Conservation (phyloP, 257 asterid species). For the Ballota nigra region DNA sequence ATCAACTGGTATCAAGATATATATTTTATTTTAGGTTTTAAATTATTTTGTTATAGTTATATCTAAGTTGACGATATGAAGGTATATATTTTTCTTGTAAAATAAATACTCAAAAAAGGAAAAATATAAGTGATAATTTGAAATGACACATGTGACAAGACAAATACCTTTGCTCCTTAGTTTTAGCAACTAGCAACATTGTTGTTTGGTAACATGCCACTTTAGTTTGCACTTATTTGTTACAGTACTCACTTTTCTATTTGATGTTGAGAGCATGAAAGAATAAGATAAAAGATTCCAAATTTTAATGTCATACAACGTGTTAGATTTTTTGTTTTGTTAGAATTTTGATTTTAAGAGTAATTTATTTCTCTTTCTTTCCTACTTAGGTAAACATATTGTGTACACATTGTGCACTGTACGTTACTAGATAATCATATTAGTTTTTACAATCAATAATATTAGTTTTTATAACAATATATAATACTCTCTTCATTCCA, state of each 20-base stretch:
- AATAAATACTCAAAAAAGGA: background rate
- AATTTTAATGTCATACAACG: background rate
- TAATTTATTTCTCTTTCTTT: too few species aligned
- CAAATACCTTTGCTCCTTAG: constrained; percentile 6
- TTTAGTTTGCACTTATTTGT: background rate
- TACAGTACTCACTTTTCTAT: constrained; percentile 3
- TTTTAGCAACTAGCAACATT: background rate
- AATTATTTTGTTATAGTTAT: background rate
- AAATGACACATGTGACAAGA: background rate
- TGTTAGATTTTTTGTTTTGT: background rate
- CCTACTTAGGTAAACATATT: too few species aligned
- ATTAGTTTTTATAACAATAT: too few species aligned
- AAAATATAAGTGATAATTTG: background rate
- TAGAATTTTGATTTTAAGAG: background rate
- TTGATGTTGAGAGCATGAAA: background rate
- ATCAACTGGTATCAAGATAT: background rate
- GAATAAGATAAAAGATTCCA: background rate
- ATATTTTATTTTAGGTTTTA: background rate
- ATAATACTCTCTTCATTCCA: too few species aligned
- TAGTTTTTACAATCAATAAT: too few species aligned
- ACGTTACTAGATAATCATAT: too few species aligned
- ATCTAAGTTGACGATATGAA: background rate
- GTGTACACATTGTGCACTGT: too few species aligned
- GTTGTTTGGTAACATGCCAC: constrained; percentile 1
- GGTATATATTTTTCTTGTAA: background rate